phyloP scores from a whole-genome alignment of 2,329 filamentous ascomycete species.

The Zelopaecilomyces penicillatus region DNA sequence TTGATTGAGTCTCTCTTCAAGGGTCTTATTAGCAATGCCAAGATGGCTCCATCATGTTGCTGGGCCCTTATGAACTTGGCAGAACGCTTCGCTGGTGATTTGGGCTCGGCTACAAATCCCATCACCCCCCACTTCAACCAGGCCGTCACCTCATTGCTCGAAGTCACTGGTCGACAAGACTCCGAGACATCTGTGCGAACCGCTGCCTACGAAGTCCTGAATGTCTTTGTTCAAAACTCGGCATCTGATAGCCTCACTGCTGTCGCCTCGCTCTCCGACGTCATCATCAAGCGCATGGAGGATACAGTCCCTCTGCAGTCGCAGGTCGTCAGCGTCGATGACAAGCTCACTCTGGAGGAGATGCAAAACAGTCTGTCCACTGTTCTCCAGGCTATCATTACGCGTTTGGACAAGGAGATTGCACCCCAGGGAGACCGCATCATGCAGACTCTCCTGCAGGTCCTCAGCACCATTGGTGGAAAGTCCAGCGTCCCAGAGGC shows the following conservation, averaged over 20 bases:
- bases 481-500: slow-evolving; percentile 95
- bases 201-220: slow-evolving; percentile 93
- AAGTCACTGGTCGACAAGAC: slow-evolving; percentile 75
- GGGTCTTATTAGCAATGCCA: slow-evolving; percentile 80
- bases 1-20: slow-evolving; percentile 85
- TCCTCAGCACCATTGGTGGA: slow-evolving; percentile 65
- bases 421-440: slow-evolving; percentile 84
- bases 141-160: slow-evolving; percentile 76
- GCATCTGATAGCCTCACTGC: slow-evolving; percentile 76
- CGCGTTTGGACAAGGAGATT: slow-evolving; percentile 85
- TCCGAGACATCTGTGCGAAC: slow-evolving; percentile 85
- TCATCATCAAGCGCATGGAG: slow-evolving; percentile 85
- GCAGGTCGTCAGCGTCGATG: slow-evolving; percentile 94
- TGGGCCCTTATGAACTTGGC: slow-evolving; percentile 98
- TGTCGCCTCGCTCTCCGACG: slow-evolving; percentile 74
- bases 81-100: slow-evolving; percentile 85
- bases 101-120: slow-evolving; percentile 67
- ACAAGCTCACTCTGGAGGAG: slow-evolving; percentile 90
- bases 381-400: slow-evolving; percentile 84
- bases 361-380: slow-evolving; percentile 95
- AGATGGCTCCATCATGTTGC: slow-evolving; percentile 97
- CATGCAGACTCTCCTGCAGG: slow-evolving; percentile 79
- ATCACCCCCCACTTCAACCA: slow-evolving; percentile 89
- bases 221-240: slow-evolving; percentile 85
- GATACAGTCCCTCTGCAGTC: slow-evolving; percentile 81